Base-by-base conservation (phyloP, 1,139 yeast species). In the Kodamaea plutei region DNA sequence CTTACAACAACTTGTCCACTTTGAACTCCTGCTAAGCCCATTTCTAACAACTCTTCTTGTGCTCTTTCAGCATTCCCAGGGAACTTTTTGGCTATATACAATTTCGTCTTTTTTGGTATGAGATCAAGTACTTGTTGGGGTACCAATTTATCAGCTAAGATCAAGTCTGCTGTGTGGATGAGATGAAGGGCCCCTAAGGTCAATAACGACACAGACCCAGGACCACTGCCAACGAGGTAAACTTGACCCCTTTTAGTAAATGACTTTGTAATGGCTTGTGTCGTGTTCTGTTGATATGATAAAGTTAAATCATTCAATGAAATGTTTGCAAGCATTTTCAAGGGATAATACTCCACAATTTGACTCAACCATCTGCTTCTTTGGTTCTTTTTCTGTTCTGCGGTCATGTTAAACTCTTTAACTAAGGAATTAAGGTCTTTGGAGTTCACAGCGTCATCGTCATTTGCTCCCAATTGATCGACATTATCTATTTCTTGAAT, bases 31-130 rank as follows among this genome's bases (percentile, higher is more conserved):
- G 69, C 71, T 14, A 89, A 59, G 0, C 96, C 97, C 39, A 80
- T 58, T 13, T 69, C 64, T 21, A 87, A 62, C 23, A 91, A 66
- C 55, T 91, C 96, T 41, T 84, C 74, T 56, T 91, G 98, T 0
- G 97, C 97, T 29, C 73, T 72, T 50, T 88, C 96, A 1, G 98
- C 97, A 53, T 91, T 89, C 1, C 98, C 98, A 2, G 97, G 97
- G 58, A 88, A 91, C 56, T 91, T 91, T 26, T 88, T 72, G 9
- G 98, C 97, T 40, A 89, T 88, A 52, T 84, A 87, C 4, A 83
- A 63, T 31, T 79, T 80, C 1, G 94, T 84, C 25, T 69, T 64
- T 21, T 72, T 57, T 0, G 97, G 97, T 10, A 89, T 82, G 20
- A 88, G 59, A 31, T 82, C 88, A 20, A 89, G 61, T 2, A 91